Conservation (phyloP, 345 rosid genomes). For the Hibiscus syriacus region DNA sequence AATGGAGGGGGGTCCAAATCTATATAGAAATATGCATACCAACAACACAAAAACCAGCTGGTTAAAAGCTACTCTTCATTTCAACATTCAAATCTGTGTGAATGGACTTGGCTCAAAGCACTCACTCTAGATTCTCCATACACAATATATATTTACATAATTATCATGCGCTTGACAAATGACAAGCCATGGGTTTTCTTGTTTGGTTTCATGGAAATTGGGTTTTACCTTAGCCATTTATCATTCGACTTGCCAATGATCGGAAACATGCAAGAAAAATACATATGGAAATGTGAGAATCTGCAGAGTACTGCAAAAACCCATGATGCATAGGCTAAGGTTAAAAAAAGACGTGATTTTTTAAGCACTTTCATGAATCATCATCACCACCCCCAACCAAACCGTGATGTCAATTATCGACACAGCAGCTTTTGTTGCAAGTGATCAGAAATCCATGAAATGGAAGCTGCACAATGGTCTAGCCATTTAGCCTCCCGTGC, state of each 20-base stretch:
- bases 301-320: not conserved
- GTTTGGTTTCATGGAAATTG: not conserved
- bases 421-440: not conserved
- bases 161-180: conserved; percentile 15
- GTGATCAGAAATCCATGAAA: conserved; percentile 3
- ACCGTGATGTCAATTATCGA: conserved; percentile 11
- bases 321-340: not conserved
- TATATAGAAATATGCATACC: conserved; percentile 28
- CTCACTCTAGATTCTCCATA: conserved; percentile 12
- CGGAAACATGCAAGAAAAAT: not conserved
- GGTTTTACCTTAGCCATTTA: not conserved
- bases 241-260: not conserved
- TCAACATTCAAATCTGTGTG: conserved; percentile 25
- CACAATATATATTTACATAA: not conserved
- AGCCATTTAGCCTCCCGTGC: not conserved
- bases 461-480: not conserved
- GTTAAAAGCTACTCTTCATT: conserved; percentile 25
- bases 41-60: conserved; percentile 25
- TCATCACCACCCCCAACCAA: conserved; percentile 3
- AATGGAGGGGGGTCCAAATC: conserved; percentile 41
- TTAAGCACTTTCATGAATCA: conserved; percentile 1
- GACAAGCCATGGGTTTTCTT: conserved; percentile 8
- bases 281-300: not conserved
- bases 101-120: not conserved
- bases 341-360: not conserved